phyloP scores from a whole-genome alignment of 495 filamentous ascomycete species.

The Sphaerosporella brunnea region DNA sequence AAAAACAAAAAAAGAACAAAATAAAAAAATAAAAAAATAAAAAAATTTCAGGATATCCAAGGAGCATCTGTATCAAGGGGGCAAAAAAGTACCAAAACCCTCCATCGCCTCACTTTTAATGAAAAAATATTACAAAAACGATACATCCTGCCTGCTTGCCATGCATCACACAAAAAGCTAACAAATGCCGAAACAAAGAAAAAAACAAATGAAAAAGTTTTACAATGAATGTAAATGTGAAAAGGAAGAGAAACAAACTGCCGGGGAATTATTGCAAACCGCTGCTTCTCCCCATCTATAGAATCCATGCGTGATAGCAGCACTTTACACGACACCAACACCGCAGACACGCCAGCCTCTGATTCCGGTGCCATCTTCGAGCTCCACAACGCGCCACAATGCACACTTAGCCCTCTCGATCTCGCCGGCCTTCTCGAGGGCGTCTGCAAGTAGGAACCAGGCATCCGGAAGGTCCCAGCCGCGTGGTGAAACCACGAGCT shows the following conservation, averaged over 20 bases:
- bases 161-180: neutral
- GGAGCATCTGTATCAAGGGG: conserved; percentile 13
- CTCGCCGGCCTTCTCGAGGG: conserved; percentile 69
- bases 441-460: conserved; percentile 74
- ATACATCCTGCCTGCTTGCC: neutral
- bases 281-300: too few relatives aligned
- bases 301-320: too few relatives aligned
- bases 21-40: conserved; percentile 1
- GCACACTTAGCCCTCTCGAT: conserved; percentile 61
- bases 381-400: conserved; percentile 60
- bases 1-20: neutral
- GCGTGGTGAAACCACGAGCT: conserved; percentile 63
- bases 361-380: conserved; percentile 47
- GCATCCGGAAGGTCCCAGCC: conserved; percentile 92
- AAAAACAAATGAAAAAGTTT: neutral
- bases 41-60: conserved; percentile 10
- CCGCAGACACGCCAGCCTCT: conserved; percentile 23
- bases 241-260: neutral
- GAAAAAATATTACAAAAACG: neutral
- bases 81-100: conserved; percentile 9
- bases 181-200: neutral
- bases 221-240: neutral
- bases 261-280: neutral
- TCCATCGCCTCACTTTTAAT: too few relatives aligned
- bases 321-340: conserved; percentile 3